phyloP scores from a whole-genome alignment of 805 yeast species.

The Candida dendrica region DNA sequence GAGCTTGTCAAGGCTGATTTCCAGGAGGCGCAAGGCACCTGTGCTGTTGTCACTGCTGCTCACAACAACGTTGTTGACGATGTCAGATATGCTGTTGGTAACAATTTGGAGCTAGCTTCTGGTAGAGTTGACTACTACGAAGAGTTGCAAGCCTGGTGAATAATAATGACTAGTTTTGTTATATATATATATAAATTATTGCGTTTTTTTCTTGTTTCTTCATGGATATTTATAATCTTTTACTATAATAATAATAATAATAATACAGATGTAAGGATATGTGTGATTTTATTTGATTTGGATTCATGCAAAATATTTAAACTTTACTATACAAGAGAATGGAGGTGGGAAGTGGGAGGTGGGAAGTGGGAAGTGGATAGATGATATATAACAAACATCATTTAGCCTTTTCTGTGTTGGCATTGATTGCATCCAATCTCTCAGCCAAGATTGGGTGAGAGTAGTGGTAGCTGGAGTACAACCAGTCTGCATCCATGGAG shows the following conservation, averaged over 20 bases:
- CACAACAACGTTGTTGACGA: slow-evolving; percentile 48
- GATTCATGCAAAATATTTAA: no score
- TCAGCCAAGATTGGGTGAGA: slow-evolving; percentile 91
- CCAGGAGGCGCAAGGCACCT: slow-evolving; percentile 27
- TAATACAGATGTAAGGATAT: no score
- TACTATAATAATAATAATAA: no score
- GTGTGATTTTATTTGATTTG: no score
- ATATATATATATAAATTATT: not conserved
- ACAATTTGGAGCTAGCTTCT: slow-evolving; percentile 20
- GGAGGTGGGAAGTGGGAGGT: no score
- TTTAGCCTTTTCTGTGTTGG: slow-evolving; percentile 15
- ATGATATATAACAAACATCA: no score
- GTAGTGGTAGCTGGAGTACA: slow-evolving; percentile 81
- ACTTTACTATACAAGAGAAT: no score
- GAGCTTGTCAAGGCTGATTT: slow-evolving; percentile 31
- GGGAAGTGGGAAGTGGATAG: no score
- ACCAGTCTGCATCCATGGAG: slow-evolving; percentile 83
- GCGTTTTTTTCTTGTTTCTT: not conserved
- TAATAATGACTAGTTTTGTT: no score
- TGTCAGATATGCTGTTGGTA: slow-evolving; percentile 35
- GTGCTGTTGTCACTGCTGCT: slow-evolving; percentile 50
- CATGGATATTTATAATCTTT: no score
- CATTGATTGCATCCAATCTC: slow-evolving; percentile 70
- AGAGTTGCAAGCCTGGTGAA: slow-evolving; percentile 54
- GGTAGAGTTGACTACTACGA: slow-evolving; percentile 50